Conservation (phyloP, 495 filamentous ascomycete genomes). For the Penicillium lagena region DNA sequence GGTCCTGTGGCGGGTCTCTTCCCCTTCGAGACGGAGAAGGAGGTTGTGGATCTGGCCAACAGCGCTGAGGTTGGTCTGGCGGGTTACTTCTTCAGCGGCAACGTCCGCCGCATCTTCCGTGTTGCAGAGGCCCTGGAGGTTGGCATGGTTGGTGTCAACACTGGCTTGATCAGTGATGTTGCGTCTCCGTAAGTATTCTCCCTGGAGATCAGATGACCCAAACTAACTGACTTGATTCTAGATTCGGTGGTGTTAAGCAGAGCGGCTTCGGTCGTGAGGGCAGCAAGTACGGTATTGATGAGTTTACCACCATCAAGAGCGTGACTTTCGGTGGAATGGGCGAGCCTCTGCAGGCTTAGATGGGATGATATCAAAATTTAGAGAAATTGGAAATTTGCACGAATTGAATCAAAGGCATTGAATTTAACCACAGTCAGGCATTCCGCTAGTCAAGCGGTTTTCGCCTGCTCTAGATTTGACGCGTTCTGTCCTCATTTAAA, state of each 20-base stretch:
- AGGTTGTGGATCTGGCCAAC: conserved; percentile 78
- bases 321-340: conserved; percentile 77
- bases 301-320: conserved; percentile 84
- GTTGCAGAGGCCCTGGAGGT: conserved; percentile 83
- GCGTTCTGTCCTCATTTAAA: too few species aligned
- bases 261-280: conserved; percentile 92
- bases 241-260: conserved; percentile 90
- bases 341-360: conserved; percentile 40
- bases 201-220: neutral
- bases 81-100: conserved; percentile 79
- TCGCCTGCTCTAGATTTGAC: too few species aligned
- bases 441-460: too few species aligned
- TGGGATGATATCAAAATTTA: too few species aligned
- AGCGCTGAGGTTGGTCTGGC: conserved; percentile 71
- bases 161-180: conserved; percentile 74
- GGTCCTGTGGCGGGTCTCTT: conserved; percentile 83
- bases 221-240: conserved; percentile 17
- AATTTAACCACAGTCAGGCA: too few species aligned
- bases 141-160: conserved; percentile 87
- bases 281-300: conserved; percentile 82
- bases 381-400: too few species aligned
- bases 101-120: conserved; percentile 63
- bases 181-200: conserved; percentile 52
- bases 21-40: conserved; percentile 73
- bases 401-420: too few species aligned